phyloP scores from a whole-genome alignment of 176 grass and related monocot genomes.

The Raddia distichophylla region DNA sequence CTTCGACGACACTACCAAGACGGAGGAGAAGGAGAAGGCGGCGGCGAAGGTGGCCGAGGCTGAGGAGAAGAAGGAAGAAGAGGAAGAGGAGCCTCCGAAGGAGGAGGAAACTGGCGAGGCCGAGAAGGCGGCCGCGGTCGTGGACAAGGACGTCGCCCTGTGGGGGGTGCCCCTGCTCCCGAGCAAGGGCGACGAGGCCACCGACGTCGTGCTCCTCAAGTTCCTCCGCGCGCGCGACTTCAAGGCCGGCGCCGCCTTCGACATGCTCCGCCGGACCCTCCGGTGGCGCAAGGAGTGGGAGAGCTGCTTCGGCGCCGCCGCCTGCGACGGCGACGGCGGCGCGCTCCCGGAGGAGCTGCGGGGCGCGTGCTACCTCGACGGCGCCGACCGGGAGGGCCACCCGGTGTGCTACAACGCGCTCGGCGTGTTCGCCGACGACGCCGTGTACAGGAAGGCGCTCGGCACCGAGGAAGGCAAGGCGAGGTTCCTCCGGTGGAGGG shows the following conservation, averaged over 20 bases:
- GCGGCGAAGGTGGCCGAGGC: not conserved
- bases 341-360: slow-evolving; percentile 46
- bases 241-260: slow-evolving; percentile 87
- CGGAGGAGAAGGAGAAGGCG: slow-evolving; percentile 22
- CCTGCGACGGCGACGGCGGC: not conserved
- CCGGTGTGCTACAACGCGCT: slow-evolving; percentile 90
- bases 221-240: slow-evolving; percentile 98
- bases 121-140: not conserved
- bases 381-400: slow-evolving; percentile 81
- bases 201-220: slow-evolving; percentile 87
- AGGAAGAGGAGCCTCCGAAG: not conserved
- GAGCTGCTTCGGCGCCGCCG: slow-evolving; percentile 48
- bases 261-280: slow-evolving; percentile 78
- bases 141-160: slow-evolving; percentile 61
- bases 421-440: slow-evolving; percentile 63
- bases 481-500: slow-evolving; percentile 76
- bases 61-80: slow-evolving; percentile 32
- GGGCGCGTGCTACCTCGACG: slow-evolving; percentile 68
- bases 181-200: slow-evolving; percentile 71
- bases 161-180: slow-evolving; percentile 90
- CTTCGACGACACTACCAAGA: slow-evolving; percentile 27
- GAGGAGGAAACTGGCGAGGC: not conserved
- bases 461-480: slow-evolving; percentile 74
- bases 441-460: slow-evolving; percentile 62
- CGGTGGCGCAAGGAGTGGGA: slow-evolving; percentile 70